Evolutionary conservation across 2,329 filamentous ascomycete genomes (phyloP), one percentile per base, ranked within the genome.

Genomic region (Exophiala xenobiotica): DNA sequence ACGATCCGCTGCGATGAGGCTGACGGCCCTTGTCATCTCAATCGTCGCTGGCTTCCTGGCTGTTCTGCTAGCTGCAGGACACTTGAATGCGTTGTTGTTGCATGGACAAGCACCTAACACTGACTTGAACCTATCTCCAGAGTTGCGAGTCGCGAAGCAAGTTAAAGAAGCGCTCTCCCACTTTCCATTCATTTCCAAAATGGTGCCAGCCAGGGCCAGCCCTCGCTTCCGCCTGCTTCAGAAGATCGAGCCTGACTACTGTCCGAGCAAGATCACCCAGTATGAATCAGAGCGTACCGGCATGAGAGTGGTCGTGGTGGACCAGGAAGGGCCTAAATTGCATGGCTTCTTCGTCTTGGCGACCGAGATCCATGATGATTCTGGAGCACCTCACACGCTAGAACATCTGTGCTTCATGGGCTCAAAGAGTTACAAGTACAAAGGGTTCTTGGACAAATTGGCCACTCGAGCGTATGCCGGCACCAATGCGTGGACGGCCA

Each of bases 281-380:
- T 99, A 99, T 87, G 90, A 95, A 65, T 99, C 93, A 4, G 83
- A 90, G 63, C 81, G 90, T 58, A 99, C 92, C 57, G 93, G 93
- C 46, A 93, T 99, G 89, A 86, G 91, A 61, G 87, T 96, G 26
- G 84, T 96, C 33, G 88, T 96, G 43, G 90, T 95, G 61, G 88
- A 97, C 67, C 86, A 90, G 62, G 84, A 93, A 67, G 92, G 93
- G 0, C 93, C 93, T n/a, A 97, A 96, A 70, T 81, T 96, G 55
- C 87, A 88, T 61, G 93, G 93, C 26, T 96, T 95, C 72, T 99
- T 99, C 70, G 87, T 91, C 26, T 79, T 99, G 46, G 93, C 93
- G 26, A 99, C 93, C 2, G 93, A 99, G 71, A 97, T 99, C 63
- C 87, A 95, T 63, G 93, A 99, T 73, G 90, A 99, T 69, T 97